These are phyloP conservation scores for Thymus mandschuricus DNA, from an alignment of 257 asterid genomes.

Conservation along the genomic window DNA sequence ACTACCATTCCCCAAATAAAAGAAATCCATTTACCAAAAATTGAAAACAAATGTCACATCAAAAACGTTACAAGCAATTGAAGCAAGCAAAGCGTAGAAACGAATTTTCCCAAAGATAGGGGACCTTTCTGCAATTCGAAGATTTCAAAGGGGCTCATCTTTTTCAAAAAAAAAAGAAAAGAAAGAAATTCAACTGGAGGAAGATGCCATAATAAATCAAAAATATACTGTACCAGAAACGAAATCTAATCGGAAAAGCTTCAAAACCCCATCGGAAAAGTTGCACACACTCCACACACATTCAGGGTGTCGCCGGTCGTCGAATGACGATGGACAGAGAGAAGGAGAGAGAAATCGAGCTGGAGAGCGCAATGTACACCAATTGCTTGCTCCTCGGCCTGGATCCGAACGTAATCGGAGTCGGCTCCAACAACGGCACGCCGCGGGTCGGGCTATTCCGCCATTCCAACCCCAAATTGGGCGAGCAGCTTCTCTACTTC, in stretches of 20 bases:
- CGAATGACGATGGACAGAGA: conserved; percentile 99
- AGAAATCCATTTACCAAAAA: no score
- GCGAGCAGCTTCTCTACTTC: conserved; percentile 97
- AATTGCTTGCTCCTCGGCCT: conserved; percentile 93
- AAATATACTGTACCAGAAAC: conserved; percentile 16
- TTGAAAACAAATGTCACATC: background rate
- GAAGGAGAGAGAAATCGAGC: conserved; percentile 98
- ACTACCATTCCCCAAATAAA: no score
- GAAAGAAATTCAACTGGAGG: conserved; percentile 1
- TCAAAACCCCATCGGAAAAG: conserved; percentile 31
- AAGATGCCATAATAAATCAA: conserved; percentile 14
- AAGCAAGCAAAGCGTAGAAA: conserved; percentile 22
- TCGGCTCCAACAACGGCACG: conserved; percentile 81
- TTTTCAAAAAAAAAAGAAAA: conserved; percentile 2
- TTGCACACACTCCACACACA: conserved; percentile 18
- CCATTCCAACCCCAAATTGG: conserved; percentile 97
- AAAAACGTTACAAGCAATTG: background rate
- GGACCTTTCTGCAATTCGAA: conserved; percentile 28
- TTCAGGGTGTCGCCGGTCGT: conserved; percentile 38
- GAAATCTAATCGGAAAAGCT: conserved; percentile 43
- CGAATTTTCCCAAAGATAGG: background rate
- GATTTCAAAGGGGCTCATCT: conserved; percentile 20
- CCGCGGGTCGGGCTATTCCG: conserved; percentile 95
- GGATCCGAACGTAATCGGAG: conserved; percentile 92
- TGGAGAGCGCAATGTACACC: conserved; percentile 99